Evolutionary conservation across 306 rosid species (phyloP), one percentile per base, ranked within the genome.

Genomic region (Adenanthera pavonina): DNA sequence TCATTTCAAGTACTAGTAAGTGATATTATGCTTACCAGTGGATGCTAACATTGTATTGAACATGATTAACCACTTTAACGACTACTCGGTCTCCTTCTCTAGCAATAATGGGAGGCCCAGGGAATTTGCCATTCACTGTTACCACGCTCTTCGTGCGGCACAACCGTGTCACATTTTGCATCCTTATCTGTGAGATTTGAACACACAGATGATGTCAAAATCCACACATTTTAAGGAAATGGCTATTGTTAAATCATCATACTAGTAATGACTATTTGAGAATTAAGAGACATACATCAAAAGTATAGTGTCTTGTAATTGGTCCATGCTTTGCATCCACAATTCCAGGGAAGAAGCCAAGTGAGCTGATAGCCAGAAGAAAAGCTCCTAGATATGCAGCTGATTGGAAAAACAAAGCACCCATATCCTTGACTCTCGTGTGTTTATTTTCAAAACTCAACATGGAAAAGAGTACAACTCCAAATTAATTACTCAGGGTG

Each of bases 141-240:
- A 75, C 61, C 61, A 75, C 54, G 80, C 76, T 74, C 84, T 81
- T 81, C 25, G 84, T 74, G 76, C 75, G 80, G 84, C 84, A 81
- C 80, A 81, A 74, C 48, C 84, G 52, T n/a, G 69, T 81, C 41
- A 81, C 84, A 44, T 81, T 81, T 75, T 75, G 80, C 70, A 81
- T 3, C 62, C 67, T 81, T 75, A 81, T 12, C 84, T 81, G 80
- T 66, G 33, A 66, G 57, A 25, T 43, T 54, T 33, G n/a, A 57
- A 51, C 54, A 51, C 11, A 49, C 3, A 11, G 30, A 35, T n/a
- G 5, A 44, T 69, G 51, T 54, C 53, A 49, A n/a, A 13, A 62
- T 36, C 8, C 11, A 10, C 16, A 25, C 7, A 3, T 20, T 59
- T 35, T 11, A 13, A 6, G 48, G 7, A 16, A 35, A 36, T 66